phyloP scores from a whole-genome alignment of 306 rosid species.

The Citrullus colocynthis region DNA sequence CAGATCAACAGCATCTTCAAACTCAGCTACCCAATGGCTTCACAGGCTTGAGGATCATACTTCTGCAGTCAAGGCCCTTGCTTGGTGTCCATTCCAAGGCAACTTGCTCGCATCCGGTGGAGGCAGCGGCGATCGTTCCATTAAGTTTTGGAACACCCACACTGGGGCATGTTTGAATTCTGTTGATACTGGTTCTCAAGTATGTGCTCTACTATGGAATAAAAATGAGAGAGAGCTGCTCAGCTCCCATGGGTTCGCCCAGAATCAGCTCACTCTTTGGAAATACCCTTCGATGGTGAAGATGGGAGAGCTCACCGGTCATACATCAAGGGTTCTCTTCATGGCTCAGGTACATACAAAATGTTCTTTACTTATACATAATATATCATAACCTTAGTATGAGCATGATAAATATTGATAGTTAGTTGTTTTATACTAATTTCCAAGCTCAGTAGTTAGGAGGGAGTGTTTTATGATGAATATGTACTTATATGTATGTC shows the following conservation, averaged over 20 bases:
- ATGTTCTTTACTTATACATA: no score
- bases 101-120: slow-evolving; percentile 63
- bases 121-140: slow-evolving; percentile 54
- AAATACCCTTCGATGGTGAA: slow-evolving; percentile 80
- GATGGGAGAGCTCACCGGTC: slow-evolving; percentile 69
- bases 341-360: slow-evolving; percentile 32
- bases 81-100: slow-evolving; percentile 81
- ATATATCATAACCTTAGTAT: no score
- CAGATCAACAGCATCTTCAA: slow-evolving; percentile 40
- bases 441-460: background rate
- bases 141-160: slow-evolving; percentile 73
- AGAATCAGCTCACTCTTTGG: slow-evolving; percentile 78
- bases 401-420: no score
- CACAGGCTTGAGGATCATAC: slow-evolving; percentile 59
- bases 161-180: slow-evolving; percentile 73
- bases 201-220: slow-evolving; percentile 63
- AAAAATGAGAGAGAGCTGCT: slow-evolving; percentile 83
- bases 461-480: no score
- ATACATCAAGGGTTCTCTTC: slow-evolving; percentile 64
- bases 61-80: slow-evolving; percentile 70
- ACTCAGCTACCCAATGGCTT: slow-evolving; percentile 54
- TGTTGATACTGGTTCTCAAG: slow-evolving; percentile 63
- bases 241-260: slow-evolving; percentile 69
- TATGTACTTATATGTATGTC: no score
- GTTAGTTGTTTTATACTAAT: no score